Evolutionary conservation across 768 basidiomycete species (phyloP), one percentile per base, ranked within the genome.

Genomic region (Podaxis mareebaensis): DNA sequence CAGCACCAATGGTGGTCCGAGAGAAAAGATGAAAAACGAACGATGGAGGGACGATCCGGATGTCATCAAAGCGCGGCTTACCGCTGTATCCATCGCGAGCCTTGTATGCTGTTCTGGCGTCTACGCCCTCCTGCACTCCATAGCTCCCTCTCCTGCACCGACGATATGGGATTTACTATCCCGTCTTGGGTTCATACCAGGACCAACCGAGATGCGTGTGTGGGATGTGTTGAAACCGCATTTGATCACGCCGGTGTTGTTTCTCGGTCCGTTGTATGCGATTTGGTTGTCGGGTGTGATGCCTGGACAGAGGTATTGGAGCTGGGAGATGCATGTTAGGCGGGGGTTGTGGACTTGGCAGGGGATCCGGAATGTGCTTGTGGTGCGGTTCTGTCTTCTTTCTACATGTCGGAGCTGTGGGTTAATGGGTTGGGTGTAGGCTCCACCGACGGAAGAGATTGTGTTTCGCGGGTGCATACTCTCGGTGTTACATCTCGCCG

Each of bases 401-500:
- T n/a, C n/a, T n/a, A n/a, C n/a, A n/a, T n/a, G n/a, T n/a, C n/a
- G n/a, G n/a, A n/a, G n/a, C n/a, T n/a, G n/a, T 17, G 13, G 3
- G 22, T 20, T 55, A 12, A 48, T 58, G 64, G n/a, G n/a, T 58
- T 80, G 38, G 79, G 78, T 36, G 40, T 11, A 95, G 94, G 95
- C 84, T 3, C 96, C 96, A 0, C 74, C 95, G 38, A 96, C 96
- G 0, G 96, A 99, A 76, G 96, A 99, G 74, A 63, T 97, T 26
- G 92, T 93, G 7, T 99, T 97, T 72, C 81, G 97, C 28, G 87
- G 92, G 0, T 95, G 93, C 71, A 83, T 96, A 30, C 78, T 97
- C 20, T 78, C 89, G 2, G 81, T 88, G 7, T 91, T 92, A 67
- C 80, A 87, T 60, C 81, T 96, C 56, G 83, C 88, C 0, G 86